phyloP scores from a whole-genome alignment of 164 flowering plant species.

The Hamamelis virginiana region DNA sequence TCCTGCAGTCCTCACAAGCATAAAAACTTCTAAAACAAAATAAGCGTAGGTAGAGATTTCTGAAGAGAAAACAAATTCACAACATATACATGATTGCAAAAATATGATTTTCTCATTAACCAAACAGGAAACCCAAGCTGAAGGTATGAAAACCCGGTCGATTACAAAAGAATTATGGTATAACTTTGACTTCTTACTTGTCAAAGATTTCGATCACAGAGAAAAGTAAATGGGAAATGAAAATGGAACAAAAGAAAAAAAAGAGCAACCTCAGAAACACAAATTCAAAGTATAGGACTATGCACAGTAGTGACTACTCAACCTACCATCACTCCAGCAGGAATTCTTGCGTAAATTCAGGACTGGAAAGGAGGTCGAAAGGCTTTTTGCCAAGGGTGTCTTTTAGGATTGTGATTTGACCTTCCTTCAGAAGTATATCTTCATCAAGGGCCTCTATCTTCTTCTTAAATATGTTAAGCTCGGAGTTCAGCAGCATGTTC shows the following conservation, averaged over 20 bases:
- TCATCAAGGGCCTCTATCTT: conserved; percentile 80
- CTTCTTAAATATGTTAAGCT: conserved; percentile 59
- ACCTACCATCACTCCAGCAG: conserved; percentile 28
- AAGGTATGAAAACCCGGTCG: background rate
- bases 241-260: background rate
- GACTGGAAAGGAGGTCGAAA: conserved; percentile 61
- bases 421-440: conserved; percentile 83
- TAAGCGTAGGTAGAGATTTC: too few relatives aligned
- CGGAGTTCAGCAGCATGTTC: conserved; percentile 74
- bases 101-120: background rate
- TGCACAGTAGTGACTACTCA: conserved; percentile 9
- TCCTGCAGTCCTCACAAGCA: too few relatives aligned
- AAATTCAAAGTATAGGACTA: conserved; percentile 10
- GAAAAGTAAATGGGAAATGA: background rate
- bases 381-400: conserved; percentile 55
- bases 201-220: background rate
- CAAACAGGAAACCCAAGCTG: background rate
- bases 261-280: background rate
- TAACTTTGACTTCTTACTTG: conserved; percentile 5
- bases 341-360: conserved; percentile 38
- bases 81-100: too few relatives aligned
- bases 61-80: too few relatives aligned
- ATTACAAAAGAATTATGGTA: conserved; percentile 14
- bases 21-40: too few relatives aligned
- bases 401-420: conserved; percentile 79